Evolutionary conservation across 228 moss, liverwort and hornwort genomes (phyloP).

Genomic region (Sphagnum magellanicum): DNA sequence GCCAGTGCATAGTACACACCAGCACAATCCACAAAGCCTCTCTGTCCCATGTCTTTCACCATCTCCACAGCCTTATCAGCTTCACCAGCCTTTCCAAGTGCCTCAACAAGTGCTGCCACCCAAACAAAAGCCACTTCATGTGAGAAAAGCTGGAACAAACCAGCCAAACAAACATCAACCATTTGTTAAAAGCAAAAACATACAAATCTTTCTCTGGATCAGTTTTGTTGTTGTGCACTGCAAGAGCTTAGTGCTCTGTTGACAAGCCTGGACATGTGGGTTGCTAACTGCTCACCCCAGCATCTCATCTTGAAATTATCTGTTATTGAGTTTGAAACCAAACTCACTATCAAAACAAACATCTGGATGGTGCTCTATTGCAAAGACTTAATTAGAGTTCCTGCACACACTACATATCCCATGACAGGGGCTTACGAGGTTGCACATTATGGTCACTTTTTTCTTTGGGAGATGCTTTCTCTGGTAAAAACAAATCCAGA

Average conservation of each 20-base stretch:
- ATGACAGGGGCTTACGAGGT: too few species aligned
- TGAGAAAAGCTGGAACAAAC: neutral
- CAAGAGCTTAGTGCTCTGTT: neutral
- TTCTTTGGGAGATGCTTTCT: too few species aligned
- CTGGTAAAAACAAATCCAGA: too few species aligned
- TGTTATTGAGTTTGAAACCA: too few species aligned
- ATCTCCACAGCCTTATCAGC: conserved; percentile 60
- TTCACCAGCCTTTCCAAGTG: conserved; percentile 54
- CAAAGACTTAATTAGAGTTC: too few species aligned
- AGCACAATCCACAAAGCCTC: conserved; percentile 71
- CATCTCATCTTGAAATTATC: too few species aligned
- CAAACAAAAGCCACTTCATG: neutral
- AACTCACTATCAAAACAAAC: too few species aligned
- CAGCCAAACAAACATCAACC: neutral
- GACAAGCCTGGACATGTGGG: neutral
- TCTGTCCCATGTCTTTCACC: conserved; percentile 82
- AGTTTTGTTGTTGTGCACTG: neutral
- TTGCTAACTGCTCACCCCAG: neutral
- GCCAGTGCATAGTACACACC: conserved; percentile 80
- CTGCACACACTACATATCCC: too few species aligned
- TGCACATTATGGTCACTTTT: too few species aligned
- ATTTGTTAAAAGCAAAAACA: neutral
- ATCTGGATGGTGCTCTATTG: too few species aligned
- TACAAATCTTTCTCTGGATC: neutral
- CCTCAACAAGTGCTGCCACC: conserved; percentile 73